These are phyloP conservation scores for Ceratobasidium sp. DNA, from an alignment of 1,284 basidiomycete genomes.

Conservation along the genomic window DNA sequence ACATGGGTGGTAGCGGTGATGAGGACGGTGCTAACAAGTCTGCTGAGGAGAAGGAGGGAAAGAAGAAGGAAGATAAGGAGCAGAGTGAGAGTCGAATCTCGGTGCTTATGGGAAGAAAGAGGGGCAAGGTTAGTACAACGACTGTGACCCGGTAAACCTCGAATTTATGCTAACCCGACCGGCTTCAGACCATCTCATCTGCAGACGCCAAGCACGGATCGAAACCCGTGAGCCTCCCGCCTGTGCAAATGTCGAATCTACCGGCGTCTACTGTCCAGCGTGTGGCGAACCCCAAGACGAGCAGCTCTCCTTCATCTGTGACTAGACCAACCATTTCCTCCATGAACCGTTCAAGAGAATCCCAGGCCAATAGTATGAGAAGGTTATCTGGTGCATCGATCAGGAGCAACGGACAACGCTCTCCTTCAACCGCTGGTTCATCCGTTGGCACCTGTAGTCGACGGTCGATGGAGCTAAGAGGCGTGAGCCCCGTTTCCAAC, in stretches of 20 bases:
- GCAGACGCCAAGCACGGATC: conserved; percentile 74
- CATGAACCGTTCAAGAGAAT: conserved; percentile 49
- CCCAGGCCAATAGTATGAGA: conserved; percentile 59
- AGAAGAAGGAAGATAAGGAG: conserved; percentile 79
- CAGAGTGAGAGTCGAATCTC: conserved; percentile 83
- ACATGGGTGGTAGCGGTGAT: conserved; percentile 60
- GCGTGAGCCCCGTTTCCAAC: conserved; percentile 24
- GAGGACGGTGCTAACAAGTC: conserved; percentile 55
- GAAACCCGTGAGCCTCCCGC: conserved; percentile 64
- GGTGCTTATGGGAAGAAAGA: conserved; percentile 82
- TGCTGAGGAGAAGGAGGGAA: conserved; percentile 42
- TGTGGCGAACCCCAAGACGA: conserved; percentile 73
- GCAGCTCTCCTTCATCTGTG: conserved; percentile 53
- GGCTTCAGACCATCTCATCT: conserved; percentile 77
- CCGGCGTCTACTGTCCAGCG: conserved; percentile 78
- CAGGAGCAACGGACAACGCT: conserved; percentile 65
- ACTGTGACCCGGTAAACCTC: conserved; percentile 8
- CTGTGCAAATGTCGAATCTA: conserved; percentile 84
- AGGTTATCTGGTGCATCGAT: conserved; percentile 80
- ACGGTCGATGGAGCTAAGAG: conserved; percentile 11
- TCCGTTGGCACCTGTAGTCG: conserved; percentile 65
- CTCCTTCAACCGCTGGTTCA: conserved; percentile 88
- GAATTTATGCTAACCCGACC: neutral
- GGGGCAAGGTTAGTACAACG: conserved; percentile 76
- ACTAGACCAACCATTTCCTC: conserved; percentile 49